Percentiles rank a stretch among this genome's conserved stretches.
phyloP scores from a whole-genome alignment of 2,329 filamentous ascomycete genomes.

The Aaosphaeria pasadenensis region DNA sequence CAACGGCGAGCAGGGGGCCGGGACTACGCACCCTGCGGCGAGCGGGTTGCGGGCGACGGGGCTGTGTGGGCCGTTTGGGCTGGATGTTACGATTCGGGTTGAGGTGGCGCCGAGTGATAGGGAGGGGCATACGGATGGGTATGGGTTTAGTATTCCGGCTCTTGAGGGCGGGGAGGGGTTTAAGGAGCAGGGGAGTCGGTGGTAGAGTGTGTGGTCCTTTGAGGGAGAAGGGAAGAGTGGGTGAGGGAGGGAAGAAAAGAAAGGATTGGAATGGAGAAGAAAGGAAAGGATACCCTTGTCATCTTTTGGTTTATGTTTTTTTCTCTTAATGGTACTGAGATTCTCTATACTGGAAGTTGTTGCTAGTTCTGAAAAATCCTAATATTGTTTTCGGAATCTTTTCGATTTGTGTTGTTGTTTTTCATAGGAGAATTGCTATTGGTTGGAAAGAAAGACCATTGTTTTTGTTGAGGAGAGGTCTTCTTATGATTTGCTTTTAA shows the following conservation, averaged over 20 bases:
- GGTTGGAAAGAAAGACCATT: too few species aligned
- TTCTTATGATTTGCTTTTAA: too few species aligned
- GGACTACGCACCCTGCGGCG: conserved; percentile 74
- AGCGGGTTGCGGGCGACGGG: conserved; percentile 40
- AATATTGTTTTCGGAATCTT: too few species aligned
- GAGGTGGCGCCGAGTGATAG: conserved; percentile 45
- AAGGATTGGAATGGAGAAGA: too few species aligned
- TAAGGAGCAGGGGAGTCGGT: conserved; percentile 7
- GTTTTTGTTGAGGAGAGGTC: too few species aligned
- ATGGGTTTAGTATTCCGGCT: conserved; percentile 49
- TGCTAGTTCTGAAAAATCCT: too few species aligned
- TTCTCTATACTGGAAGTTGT: too few species aligned
- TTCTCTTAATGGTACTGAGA: too few species aligned
- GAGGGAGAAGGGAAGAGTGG: too few species aligned
- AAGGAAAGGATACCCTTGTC: neutral
- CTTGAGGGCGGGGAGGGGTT: conserved; percentile 25
- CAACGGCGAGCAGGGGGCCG: conserved; percentile 72
- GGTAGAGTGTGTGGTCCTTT: conserved; percentile 7
- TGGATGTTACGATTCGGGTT: conserved; percentile 49
- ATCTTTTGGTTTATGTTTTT: neutral
- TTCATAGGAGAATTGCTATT: too few species aligned
- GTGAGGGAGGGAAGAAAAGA: too few species aligned
- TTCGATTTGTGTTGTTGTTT: too few species aligned
- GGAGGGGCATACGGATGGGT: conserved; percentile 47
- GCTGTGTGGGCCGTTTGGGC: conserved; percentile 42